These are phyloP conservation scores for Lactifluus piperatus DNA, from an alignment of 768 basidiomycete genomes.

Conservation along the genomic window DNA sequence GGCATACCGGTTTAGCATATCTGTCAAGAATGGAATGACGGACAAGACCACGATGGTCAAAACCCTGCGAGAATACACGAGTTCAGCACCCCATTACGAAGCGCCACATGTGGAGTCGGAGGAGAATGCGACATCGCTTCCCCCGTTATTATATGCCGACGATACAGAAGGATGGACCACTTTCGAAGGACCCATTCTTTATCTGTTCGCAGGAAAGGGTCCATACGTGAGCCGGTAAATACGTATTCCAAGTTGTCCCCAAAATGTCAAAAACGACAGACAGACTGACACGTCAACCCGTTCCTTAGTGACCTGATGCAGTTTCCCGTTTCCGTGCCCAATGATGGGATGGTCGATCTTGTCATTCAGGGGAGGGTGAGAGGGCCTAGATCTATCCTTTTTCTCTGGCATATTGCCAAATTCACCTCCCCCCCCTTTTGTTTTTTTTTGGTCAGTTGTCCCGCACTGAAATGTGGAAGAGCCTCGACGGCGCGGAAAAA, in stretches of 20 bases:
- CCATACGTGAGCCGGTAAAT: constrained; percentile 61
- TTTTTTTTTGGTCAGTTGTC: constrained; percentile 30
- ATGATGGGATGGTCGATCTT: constrained; percentile 73
- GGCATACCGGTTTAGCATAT: constrained; percentile 60
- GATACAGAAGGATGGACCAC: constrained; percentile 59
- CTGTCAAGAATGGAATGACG: constrained; percentile 55
- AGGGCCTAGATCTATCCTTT: constrained; percentile 5
- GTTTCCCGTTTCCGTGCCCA: constrained; percentile 73
- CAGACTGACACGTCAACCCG: too few relatives aligned
- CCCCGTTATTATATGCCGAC: constrained; percentile 38
- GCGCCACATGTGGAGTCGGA: constrained; percentile 1
- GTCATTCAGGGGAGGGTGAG: constrained; percentile 54
- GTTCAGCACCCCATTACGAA: constrained; percentile 5
- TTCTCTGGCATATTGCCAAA: not conserved
- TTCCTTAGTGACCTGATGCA: constrained; percentile 64
- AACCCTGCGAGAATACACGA: constrained; percentile 33
- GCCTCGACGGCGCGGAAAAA: constrained; percentile 50
- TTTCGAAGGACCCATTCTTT: constrained; percentile 59
- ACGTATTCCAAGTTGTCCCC: not conserved
- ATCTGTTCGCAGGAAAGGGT: constrained; percentile 69
- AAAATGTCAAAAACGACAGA: constrained; percentile 5
- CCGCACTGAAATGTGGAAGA: constrained; percentile 42
- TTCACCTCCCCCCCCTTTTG: not conserved
- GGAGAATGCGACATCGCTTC: constrained; percentile 27
- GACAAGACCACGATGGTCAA: constrained; percentile 70